phyloP scores from a whole-genome alignment of 257 asterid genomes.

The Solanum paucissectum region DNA sequence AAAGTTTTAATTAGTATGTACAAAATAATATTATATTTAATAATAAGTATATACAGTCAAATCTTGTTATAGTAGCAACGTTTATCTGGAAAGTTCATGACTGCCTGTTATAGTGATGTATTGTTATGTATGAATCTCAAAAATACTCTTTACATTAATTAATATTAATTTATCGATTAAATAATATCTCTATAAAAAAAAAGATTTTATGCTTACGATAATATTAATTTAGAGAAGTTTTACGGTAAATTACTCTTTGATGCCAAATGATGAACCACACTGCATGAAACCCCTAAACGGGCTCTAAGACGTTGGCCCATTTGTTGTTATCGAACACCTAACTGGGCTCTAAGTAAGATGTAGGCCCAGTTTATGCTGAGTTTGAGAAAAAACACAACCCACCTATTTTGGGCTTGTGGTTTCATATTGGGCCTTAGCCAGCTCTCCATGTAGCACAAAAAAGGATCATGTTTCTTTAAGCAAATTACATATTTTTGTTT shows the following conservation, averaged over 20 bases:
- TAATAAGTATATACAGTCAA: not conserved
- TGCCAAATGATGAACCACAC: not conserved
- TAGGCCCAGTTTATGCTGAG: not conserved
- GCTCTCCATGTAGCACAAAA: not conserved
- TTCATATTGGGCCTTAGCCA: not conserved
- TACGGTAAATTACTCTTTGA: not conserved
- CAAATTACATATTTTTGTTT: not conserved
- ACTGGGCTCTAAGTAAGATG: not conserved
- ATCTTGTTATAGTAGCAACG: not conserved
- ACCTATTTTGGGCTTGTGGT: not conserved
- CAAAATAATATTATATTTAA: not conserved
- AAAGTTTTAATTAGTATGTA: not conserved
- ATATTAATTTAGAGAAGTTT: not conserved
- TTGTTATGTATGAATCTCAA: not conserved
- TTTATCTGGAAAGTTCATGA: accelerated
- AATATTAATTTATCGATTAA: no score
- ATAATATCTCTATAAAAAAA: no score
- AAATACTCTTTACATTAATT: no score
- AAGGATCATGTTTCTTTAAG: not conserved
- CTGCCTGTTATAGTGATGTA: not conserved
- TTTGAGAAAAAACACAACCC: not conserved
- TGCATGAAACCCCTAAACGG: not conserved
- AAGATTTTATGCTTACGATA: accelerated
- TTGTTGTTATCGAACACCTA: not conserved
- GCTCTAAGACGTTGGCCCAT: not conserved